Conservation (phyloP, 1,284 basidiomycete genomes). For the Malassezia japonica region DNA sequence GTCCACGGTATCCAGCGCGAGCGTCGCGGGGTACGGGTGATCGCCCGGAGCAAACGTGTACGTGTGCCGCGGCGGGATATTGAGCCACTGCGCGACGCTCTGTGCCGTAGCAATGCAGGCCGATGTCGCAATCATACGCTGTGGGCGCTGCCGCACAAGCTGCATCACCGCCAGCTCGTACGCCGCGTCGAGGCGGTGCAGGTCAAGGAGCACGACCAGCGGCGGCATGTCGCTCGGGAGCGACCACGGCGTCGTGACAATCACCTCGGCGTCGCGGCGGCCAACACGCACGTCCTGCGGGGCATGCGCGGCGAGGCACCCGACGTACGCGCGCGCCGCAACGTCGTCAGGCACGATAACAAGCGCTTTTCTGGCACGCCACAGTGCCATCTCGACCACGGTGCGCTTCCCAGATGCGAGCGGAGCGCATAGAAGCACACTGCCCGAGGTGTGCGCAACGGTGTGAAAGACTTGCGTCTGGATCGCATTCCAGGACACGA, state of each 20-base stretch:
- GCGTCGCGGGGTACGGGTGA: slow-evolving; percentile 67
- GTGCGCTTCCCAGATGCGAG: slow-evolving; percentile 71
- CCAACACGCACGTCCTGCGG: not conserved
- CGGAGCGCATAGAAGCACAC: slow-evolving; percentile 72
- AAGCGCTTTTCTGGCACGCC: slow-evolving; percentile 52
- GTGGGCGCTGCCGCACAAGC: slow-evolving; percentile 2
- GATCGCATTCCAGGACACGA: slow-evolving; percentile 65
- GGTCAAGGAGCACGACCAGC: slow-evolving; percentile 69
- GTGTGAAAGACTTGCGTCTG: slow-evolving; percentile 88
- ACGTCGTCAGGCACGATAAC: slow-evolving; percentile 5
- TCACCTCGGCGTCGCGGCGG: not conserved
- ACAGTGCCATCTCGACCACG: slow-evolving; percentile 61
- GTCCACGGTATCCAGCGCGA: slow-evolving; percentile 68
- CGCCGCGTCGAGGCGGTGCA: slow-evolving; percentile 69
- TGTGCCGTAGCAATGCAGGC: slow-evolving; percentile 69
- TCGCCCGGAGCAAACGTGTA: slow-evolving; percentile 74
- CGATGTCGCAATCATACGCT: slow-evolving; percentile 67
- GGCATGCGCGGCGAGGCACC: not conserved
- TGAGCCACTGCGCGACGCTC: slow-evolving; percentile 74
- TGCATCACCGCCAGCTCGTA: slow-evolving; percentile 75
- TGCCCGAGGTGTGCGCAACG: slow-evolving; percentile 61
- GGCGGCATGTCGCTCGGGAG: slow-evolving; percentile 29
- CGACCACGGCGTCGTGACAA: slow-evolving; percentile 26
- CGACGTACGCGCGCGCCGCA: not conserved
- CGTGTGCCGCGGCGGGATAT: slow-evolving; percentile 59